Evolutionary conservation across 2,329 filamentous ascomycete genomes (phyloP).

Genomic region (Botrytis paeoniae): DNA sequence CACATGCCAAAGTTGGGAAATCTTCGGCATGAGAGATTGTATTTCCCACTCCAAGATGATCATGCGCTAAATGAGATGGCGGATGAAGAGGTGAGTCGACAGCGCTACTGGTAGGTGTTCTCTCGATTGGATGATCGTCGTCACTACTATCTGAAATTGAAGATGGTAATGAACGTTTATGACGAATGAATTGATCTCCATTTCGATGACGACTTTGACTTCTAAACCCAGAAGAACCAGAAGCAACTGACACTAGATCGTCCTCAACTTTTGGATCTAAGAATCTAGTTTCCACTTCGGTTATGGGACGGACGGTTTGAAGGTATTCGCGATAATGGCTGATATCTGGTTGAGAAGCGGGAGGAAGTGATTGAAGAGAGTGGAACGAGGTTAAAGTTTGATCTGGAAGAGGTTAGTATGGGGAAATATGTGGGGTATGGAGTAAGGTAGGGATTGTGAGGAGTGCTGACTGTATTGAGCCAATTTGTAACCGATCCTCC

Average conservation of each 20-base stretch:
- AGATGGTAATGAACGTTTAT: not conserved
- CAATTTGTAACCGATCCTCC: slow-evolving; percentile 62
- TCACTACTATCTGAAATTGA: slow-evolving; percentile 1
- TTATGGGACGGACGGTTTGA: slow-evolving; percentile 51
- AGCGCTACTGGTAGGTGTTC: not conserved
- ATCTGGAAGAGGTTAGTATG: slow-evolving; percentile 41
- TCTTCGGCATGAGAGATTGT: slow-evolving; percentile 35
- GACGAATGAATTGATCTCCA: slow-evolving; percentile 19
- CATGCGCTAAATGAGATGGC: not conserved
- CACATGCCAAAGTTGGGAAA: slow-evolving; percentile 41
- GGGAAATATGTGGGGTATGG: not conserved
- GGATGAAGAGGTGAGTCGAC: slow-evolving; percentile 11
- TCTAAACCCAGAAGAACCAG: slow-evolving; percentile 10
- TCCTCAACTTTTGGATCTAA: slow-evolving; percentile 31
- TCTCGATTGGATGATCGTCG: not conserved
- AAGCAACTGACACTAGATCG: slow-evolving; percentile 35
- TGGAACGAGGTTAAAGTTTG: slow-evolving; percentile 59
- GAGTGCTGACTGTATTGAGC: slow-evolving; percentile 62
- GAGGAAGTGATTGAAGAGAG: slow-evolving; percentile 48
- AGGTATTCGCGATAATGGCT: slow-evolving; percentile 55
- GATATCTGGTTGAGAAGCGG: slow-evolving; percentile 51
- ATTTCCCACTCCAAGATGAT: not conserved
- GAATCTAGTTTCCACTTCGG: slow-evolving; percentile 49
- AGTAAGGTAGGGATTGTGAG: not conserved
- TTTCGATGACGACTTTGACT: slow-evolving; percentile 15